Evolutionary conservation across 345 rosid species (phyloP), one percentile per base, ranked within the genome.

Genomic region (Lepidium didymum): DNA sequence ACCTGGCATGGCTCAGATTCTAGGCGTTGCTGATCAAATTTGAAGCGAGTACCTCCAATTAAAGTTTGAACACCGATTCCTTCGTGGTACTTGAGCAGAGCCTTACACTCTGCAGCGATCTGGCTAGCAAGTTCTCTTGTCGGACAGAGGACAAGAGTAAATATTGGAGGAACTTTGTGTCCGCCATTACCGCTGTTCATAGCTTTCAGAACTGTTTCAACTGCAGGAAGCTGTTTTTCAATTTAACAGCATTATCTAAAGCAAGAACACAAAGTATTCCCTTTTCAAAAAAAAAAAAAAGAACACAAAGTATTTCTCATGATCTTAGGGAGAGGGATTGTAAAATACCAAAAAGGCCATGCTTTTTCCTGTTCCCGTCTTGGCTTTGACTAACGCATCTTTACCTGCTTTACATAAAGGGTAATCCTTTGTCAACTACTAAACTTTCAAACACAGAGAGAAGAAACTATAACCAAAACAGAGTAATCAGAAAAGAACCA

Each of bases 81-180:
- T 18, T 85, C 86, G 56, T 91, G 97, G 79, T 83, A 83, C 75
- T 84, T 87, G 77, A 91, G 83, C 78, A 91, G 36, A 61, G 86
- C 96, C 78, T 79, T 91, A 54, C 96, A 96, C 78, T 89, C 96
- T 54, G 99, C 99, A 68, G 97, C 91, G 41, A 94, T 73, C 81
- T 94, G 97, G 82, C 96, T 86, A 3, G 99, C 99, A 61, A 91
- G 86, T 68, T 94, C 97, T 82, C 96, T 84, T 5, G 95, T 86
- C 36, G 99, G 97, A 69, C 97, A 91, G 61, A 95, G 89, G 73
- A 95, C 62, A 69, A 95, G 97, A 70, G 77, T 81, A 66, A 73
- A 76, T 67, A 86, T 54, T 1, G 91, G 88, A 59, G 79, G 77
- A 52, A 83, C 87, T 67, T 73, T 78, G 35, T 77, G 82, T 56